phyloP scores from a whole-genome alignment of 805 yeast species.

The Starmerella vaccinii region DNA sequence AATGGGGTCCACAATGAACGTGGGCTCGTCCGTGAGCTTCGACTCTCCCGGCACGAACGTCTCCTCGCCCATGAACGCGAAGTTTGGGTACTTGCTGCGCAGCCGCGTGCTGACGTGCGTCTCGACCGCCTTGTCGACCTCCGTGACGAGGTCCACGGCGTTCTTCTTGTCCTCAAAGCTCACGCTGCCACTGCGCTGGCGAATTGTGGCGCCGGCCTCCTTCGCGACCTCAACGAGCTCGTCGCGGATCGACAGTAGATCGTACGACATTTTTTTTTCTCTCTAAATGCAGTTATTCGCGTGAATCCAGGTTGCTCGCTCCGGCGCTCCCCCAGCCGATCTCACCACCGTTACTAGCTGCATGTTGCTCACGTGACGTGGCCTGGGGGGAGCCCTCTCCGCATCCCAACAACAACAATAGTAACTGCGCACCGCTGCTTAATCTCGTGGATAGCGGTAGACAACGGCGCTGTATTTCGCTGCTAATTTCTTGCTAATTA shows the following conservation, averaged over 20 bases:
- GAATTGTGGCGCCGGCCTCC: slow-evolving; percentile 43
- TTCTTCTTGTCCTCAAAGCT: slow-evolving; percentile 47
- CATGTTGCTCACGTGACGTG: not conserved
- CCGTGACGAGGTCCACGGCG: slow-evolving; percentile 54
- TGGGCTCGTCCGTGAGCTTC: slow-evolving; percentile 41
- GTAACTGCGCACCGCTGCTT: too few relatives aligned
- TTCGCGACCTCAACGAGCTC: slow-evolving; percentile 35
- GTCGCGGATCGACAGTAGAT: slow-evolving; percentile 32
- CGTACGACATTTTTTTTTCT: slow-evolving; percentile 24
- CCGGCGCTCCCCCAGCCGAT: too few relatives aligned
- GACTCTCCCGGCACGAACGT: slow-evolving; percentile 43
- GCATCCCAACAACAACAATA: too few relatives aligned
- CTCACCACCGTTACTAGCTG: too few relatives aligned
- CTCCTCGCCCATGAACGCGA: slow-evolving; percentile 53
- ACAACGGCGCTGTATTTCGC: too few relatives aligned
- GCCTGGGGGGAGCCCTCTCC: too few relatives aligned
- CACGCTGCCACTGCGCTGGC: slow-evolving; percentile 40
- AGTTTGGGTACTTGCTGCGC: slow-evolving; percentile 37
- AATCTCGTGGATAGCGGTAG: too few relatives aligned
- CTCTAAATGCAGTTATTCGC: not conserved
- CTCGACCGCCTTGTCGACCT: slow-evolving; percentile 50
- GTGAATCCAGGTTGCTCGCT: too few relatives aligned
- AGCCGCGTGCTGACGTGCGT: slow-evolving; percentile 32
- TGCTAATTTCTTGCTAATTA: too few relatives aligned
- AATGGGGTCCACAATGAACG: slow-evolving; percentile 56